Evolutionary conservation across 495 filamentous ascomycete genomes (phyloP), one percentile per base, ranked within the genome.

Genomic region (Rostrohypoxylon terebratum): DNA sequence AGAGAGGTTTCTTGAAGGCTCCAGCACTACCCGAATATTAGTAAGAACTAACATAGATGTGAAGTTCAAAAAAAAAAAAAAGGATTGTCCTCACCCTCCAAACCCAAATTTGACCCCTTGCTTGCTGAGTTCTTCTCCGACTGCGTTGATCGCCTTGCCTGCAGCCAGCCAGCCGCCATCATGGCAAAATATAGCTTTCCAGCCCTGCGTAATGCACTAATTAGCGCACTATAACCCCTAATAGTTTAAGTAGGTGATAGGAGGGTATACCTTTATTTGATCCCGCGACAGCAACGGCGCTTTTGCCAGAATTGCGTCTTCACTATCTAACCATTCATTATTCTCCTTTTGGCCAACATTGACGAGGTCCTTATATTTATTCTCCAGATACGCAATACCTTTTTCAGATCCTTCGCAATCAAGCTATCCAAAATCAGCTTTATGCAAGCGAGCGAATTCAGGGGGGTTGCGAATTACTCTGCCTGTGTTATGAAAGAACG

Each of bases 101-200:
- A 73, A 73, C 25, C 66, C 66, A 40, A 76, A 76, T 38, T 64
- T 66, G 8, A 76, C 74, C 1, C 74, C 74, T 25, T 59, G 61
- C 4, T 45, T 60, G 10, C 70, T 57, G 8, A 76, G 33, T 20
- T 73, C 57, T 59, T 76, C 58, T 34, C 74, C 74, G 28, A 76
- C 63, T 5, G 74, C 74, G 34, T 73, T 66, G 38, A 73, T 76
- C 1, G 70, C 74, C 48, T 76, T 73, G 7, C 45, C 66, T 1
- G 74, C 74, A 23, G 74, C 70, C 34, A 76, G 53, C 74, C 74
- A 76, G 3, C 74, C 74, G 8, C 74, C 74, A 47, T 76, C 74
- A n/a, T 47, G 44, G 18, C 70, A 65, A 25, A 76, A 73, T 70
- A 76, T 76, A 7, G 63, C 74, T 45, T 76, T 76, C 74, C 74